phyloP scores from a whole-genome alignment of 1,139 yeast genomes.

The Debaryomycetaceae sp. region DNA sequence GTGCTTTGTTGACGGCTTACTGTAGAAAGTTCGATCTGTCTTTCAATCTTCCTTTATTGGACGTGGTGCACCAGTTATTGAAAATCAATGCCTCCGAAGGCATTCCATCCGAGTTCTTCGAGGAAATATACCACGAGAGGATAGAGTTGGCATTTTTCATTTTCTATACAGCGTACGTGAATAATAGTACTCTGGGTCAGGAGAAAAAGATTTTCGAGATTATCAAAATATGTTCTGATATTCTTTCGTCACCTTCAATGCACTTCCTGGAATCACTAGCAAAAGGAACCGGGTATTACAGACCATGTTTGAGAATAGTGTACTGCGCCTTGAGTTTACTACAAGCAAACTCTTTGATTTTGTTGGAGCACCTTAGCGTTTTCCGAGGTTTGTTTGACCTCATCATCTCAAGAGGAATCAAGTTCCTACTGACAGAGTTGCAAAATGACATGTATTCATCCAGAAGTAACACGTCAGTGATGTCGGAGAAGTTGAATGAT shows the following conservation, averaged over 20 bases:
- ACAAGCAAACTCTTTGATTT: slow-evolving; percentile 34
- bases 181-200: slow-evolving; percentile 22
- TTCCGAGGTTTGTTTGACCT: slow-evolving; percentile 55
- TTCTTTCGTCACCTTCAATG: slow-evolving; percentile 46
- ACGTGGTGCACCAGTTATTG: slow-evolving; percentile 48
- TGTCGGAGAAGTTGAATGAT: slow-evolving; percentile 30
- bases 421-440: slow-evolving; percentile 51
- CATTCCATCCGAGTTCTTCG: slow-evolving; percentile 44
- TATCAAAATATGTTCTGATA: slow-evolving; percentile 36
- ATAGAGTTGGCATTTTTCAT: slow-evolving; percentile 69
- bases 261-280: slow-evolving; percentile 41
- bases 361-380: slow-evolving; percentile 49
- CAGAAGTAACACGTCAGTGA: slow-evolving; percentile 28
- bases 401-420: slow-evolving; percentile 59
- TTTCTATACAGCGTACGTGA: slow-evolving; percentile 43
- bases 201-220: slow-evolving; percentile 32
- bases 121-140: slow-evolving; percentile 56
- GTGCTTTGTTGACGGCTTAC: slow-evolving; percentile 69
- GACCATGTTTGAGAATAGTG: slow-evolving; percentile 59
- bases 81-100: slow-evolving; percentile 54
- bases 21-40: slow-evolving; percentile 39
- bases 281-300: slow-evolving; percentile 41
- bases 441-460: slow-evolving; percentile 51
- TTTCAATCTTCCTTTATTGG: slow-evolving; percentile 35
- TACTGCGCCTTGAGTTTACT: slow-evolving; percentile 47